Evolutionary conservation across 148 eudicot species (phyloP), one percentile per base, ranked within the genome.

Genomic region (Mesembryanthemum crystallinum): DNA sequence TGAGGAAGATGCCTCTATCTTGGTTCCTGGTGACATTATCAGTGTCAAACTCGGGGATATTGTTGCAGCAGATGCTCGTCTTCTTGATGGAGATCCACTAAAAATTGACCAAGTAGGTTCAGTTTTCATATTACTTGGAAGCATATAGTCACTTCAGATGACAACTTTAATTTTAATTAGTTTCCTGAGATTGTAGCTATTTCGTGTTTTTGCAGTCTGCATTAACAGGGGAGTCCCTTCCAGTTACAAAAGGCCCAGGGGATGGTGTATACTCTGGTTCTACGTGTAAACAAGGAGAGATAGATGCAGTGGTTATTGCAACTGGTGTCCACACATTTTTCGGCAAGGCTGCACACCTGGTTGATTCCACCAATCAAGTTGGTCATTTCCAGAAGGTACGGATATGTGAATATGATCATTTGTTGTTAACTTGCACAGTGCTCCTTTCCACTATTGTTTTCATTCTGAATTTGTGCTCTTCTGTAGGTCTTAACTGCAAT

Each of bases 301-400:
- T 95, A 62, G 99, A 95, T 80, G 99, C 99, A 54, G 81, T 95
- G 15, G 99, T 95, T 43, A 95, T 95, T 76, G 99, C 97, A 33
- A 95, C 99, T 37, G 99, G 99, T 49, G 99, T 95, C 43, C 99
- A 95, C 80, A 95, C 99, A 63, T 95, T 95, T 82, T 95, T 95
- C 57, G 99, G 99, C 58, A 95, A 92, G 85, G 99, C 99, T 68
- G 99, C 99, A 73, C 97, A 92, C 68, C 98, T 95, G 71, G 99
- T 95, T 55, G 99, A 95, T 83, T 71, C 83, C 57, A 95, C 99
- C 61, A 92, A 95, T 76, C 94, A 95, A 85, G 99, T 95, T 60
- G 99, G 99, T 72, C 99, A 95, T 83, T 95, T 95, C 74, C 99
- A 95, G 66, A 83, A 95, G 94, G 99, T 81, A 78, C 85, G 86